These are phyloP conservation scores for Allium cepa DNA, from an alignment of 106 monocot genomes.

Conservation along the genomic window DNA sequence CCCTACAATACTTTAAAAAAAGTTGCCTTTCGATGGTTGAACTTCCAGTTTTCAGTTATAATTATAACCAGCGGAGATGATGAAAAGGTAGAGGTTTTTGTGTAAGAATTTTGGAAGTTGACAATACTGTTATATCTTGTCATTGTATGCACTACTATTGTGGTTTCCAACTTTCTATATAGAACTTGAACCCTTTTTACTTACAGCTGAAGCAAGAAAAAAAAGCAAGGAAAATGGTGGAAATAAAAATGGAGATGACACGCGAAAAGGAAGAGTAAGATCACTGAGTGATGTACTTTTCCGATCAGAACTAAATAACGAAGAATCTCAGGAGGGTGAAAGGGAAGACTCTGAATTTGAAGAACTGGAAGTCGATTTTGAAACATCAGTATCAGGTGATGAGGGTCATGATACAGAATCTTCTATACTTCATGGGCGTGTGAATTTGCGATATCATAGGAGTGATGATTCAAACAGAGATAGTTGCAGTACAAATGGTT, in stretches of 20 bases:
- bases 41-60: too few species aligned
- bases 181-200: background rate
- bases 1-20: too few species aligned
- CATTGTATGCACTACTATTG: too few species aligned
- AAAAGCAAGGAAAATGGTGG: slow-evolving; percentile 44
- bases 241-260: slow-evolving; percentile 11
- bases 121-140: too few species aligned
- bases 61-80: too few species aligned
- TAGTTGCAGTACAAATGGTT: slow-evolving; percentile 31
- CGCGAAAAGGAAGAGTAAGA: slow-evolving; percentile 27
- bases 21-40: too few species aligned
- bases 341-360: slow-evolving; percentile 87
- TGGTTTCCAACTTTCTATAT: too few species aligned
- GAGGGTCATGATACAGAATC: slow-evolving; percentile 58
- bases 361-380: slow-evolving; percentile 92
- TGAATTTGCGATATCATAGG: slow-evolving; percentile 66
- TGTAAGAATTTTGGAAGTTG: too few species aligned
- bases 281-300: slow-evolving; percentile 61
- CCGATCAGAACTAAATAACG: slow-evolving; percentile 29
- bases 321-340: slow-evolving; percentile 43
- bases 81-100: too few species aligned
- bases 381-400: slow-evolving; percentile 77
- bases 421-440: slow-evolving; percentile 63
- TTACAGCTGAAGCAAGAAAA: slow-evolving; percentile 63
- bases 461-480: slow-evolving; percentile 37